Conservation (phyloP, 371 early-diverging fungal genomes). For the Lichtheimia hyalospora region DNA sequence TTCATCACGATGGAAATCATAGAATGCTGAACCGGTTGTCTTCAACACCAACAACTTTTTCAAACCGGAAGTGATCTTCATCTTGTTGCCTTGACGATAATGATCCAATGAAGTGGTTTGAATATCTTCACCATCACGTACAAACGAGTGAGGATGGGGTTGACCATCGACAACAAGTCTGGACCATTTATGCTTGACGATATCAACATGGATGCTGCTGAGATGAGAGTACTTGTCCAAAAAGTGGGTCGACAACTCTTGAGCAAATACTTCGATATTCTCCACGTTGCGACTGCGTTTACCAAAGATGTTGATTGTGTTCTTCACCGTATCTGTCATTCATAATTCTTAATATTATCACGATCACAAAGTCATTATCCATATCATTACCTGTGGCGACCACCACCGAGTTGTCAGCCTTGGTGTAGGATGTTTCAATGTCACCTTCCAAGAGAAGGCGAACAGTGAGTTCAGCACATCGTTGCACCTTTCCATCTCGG, state of each 20-base stretch:
- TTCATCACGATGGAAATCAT: conserved; percentile 74
- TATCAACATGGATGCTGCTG: conserved; percentile 66
- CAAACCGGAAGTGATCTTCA: conserved; percentile 62
- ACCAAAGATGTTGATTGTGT: conserved; percentile 79
- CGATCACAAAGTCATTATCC: too few relatives aligned
- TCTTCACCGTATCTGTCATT: conserved; percentile 70
- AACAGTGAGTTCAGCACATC: conserved; percentile 77
- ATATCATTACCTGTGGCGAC: conserved; percentile 27
- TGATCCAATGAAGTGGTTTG: conserved; percentile 63
- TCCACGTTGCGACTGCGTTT: conserved; percentile 71
- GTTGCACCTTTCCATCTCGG: conserved; percentile 63
- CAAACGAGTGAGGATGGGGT: conserved; percentile 79
- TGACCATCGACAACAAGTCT: conserved; percentile 70
- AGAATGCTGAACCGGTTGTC: conserved; percentile 84
- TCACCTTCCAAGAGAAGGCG: conserved; percentile 74
- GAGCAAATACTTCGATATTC: conserved; percentile 74
- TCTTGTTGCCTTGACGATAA: conserved; percentile 51
- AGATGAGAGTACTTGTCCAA: conserved; percentile 75
- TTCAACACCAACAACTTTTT: conserved; percentile 68
- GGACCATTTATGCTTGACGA: conserved; percentile 77
- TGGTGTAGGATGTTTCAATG: conserved; percentile 78
- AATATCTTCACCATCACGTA: conserved; percentile 76
- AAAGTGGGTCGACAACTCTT: conserved; percentile 71
- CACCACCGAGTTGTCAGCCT: conserved; percentile 73
- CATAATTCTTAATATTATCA: too few relatives aligned